These are phyloP conservation scores for Aspergillus leporis DNA, from an alignment of 495 filamentous ascomycete genomes.

Conservation along the genomic window DNA sequence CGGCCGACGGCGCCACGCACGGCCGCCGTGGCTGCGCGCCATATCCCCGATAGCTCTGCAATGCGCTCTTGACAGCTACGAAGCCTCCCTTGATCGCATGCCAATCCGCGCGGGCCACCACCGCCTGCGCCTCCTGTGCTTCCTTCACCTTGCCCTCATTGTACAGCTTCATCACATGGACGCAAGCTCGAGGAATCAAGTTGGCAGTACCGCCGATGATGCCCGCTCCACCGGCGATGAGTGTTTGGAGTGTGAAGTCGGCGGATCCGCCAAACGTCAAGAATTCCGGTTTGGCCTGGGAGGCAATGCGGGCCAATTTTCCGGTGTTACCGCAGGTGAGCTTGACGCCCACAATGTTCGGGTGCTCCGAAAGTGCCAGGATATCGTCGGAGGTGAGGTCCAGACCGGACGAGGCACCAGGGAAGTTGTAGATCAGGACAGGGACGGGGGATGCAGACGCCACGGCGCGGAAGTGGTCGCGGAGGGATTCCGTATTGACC, in stretches of 20 bases:
- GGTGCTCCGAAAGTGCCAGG: slow-evolving; percentile 68
- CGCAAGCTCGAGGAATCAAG: slow-evolving; percentile 75
- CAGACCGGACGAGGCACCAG: slow-evolving; percentile 75
- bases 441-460: slow-evolving; percentile 82
- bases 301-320: slow-evolving; percentile 79
- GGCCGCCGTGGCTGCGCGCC: slow-evolving; percentile 77
- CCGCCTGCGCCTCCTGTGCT: slow-evolving; percentile 73
- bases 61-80: slow-evolving; percentile 77
- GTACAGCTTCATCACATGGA: slow-evolving; percentile 72
- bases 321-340: slow-evolving; percentile 94
- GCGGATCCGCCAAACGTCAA: slow-evolving; percentile 84
- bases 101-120: slow-evolving; percentile 86
- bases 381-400: slow-evolving; percentile 84
- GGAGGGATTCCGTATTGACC: slow-evolving; percentile 54
- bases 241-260: slow-evolving; percentile 84
- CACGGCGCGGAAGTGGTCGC: slow-evolving; percentile 75
- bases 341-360: slow-evolving; percentile 89
- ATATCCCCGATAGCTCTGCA: slow-evolving; percentile 75
- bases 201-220: slow-evolving; percentile 86
- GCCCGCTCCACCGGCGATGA: slow-evolving; percentile 81
- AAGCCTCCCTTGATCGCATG: slow-evolving; percentile 83
- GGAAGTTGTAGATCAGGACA: slow-evolving; percentile 92
- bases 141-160: slow-evolving; percentile 65
- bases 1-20: slow-evolving; percentile 64
- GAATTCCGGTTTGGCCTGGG: slow-evolving; percentile 63